Conservation (phyloP, 1,284 basidiomycete genomes). For the Mycena citricolor region DNA sequence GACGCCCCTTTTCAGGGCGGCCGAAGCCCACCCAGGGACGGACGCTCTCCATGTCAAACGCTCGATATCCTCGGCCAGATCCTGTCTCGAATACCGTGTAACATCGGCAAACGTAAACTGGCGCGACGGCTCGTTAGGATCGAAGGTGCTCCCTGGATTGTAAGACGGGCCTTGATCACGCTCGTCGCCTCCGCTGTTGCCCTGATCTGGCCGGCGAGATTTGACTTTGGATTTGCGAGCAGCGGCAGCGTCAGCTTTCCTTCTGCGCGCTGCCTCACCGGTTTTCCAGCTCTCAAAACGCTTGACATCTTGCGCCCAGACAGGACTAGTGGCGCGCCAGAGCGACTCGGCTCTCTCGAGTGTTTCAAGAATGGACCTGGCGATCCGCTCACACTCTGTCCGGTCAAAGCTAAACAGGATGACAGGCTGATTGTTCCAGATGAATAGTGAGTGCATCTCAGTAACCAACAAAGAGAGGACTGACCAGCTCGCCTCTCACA, state of each 20-base stretch:
- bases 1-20: slow-evolving; percentile 56
- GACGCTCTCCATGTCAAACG: slow-evolving; percentile 38
- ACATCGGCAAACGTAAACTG: slow-evolving; percentile 60
- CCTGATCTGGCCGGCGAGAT: slow-evolving; percentile 36
- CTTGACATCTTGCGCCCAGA: slow-evolving; percentile 52
- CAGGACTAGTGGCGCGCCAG: slow-evolving; percentile 49
- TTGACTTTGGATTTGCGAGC: no score
- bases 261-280: slow-evolving; percentile 46
- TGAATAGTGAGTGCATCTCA: slow-evolving; percentile 7
- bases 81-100: slow-evolving; percentile 43
- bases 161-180: slow-evolving; percentile 26
- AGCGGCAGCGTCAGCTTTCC: no score
- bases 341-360: slow-evolving; percentile 44
- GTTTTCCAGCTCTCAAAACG: slow-evolving; percentile 53
- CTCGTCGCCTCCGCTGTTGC: slow-evolving; percentile 41
- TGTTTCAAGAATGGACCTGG: slow-evolving; percentile 33
- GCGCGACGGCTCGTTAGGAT: slow-evolving; percentile 55
- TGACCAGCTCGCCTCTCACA: slow-evolving; percentile 48
- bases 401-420: slow-evolving; percentile 69
- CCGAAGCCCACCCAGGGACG: slow-evolving; percentile 43
- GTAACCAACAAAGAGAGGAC: slow-evolving; percentile 25
- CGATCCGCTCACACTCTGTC: slow-evolving; percentile 56
- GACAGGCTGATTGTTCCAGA: slow-evolving; percentile 46
- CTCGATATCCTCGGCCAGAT: slow-evolving; percentile 51
- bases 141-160: slow-evolving; percentile 49